Evolutionary conservation across 1,284 basidiomycete species (phyloP), one percentile per base, ranked within the genome.

Genomic region (Puccinia horiana): DNA sequence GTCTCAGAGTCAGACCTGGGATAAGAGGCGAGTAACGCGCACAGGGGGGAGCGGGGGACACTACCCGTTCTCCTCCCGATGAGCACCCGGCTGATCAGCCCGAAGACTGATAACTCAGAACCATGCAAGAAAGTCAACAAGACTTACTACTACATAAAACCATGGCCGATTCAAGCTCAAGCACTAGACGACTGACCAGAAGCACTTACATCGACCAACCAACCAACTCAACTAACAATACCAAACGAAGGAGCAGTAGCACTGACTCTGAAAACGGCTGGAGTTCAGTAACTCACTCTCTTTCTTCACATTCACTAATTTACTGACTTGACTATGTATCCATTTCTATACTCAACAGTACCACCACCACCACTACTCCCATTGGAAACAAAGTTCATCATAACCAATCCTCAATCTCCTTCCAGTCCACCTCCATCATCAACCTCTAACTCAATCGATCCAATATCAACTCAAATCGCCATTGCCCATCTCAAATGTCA

Each of bases 201-300:
- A 77, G 58, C 20, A 77, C 76, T 23, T 77, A 77, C n/a, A 67
- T 77, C 44, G 76, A 40, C 14, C 61, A 77, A 35, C 58, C 74
- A n/a, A 56, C 74, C 8, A 76, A 58, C 54, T 35, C 20, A 20
- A 40, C n/a, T 8, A 42, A 20, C 56, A 23, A 40, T 73, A 69
- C 61, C 32, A 67, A 63, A 16, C 73, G 44, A 14, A 49, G 80
- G 49, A 74, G 69, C 26, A 65, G 35, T 29, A 81, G 80, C 63
- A 75, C 70, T 16, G 80, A 81, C 52, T 81, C 80, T 23, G 80
- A 81, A 29, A 81, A 81, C 47, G 80, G 80, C n/a, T 81, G 80
- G 80, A 81, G 77, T 79, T 79, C 49, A 79, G 77, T 58, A 0
- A 20, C 18, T 44, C 74, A n/a, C 26, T 40, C 20, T n/a, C 32